A percentile compares a stretch with the other conserved stretches of the same genome.
phyloP scores from a whole-genome alignment of 1,284 basidiomycete species.

The Puccinia coronata region DNA sequence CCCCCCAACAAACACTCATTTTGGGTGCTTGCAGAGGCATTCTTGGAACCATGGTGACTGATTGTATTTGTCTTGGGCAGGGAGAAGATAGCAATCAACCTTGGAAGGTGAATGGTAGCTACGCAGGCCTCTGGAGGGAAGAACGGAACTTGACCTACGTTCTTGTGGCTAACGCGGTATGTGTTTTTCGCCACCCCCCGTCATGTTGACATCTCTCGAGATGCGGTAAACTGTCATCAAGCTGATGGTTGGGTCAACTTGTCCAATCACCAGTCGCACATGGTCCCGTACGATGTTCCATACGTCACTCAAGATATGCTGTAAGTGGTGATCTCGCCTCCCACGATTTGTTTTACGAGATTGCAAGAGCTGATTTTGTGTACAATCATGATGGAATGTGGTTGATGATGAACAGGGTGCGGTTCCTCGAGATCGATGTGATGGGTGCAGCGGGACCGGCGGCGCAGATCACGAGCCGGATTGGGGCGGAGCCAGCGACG shows the following conservation, averaged over 20 bases:
- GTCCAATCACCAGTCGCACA: conserved; percentile 53
- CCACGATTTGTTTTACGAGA: not conserved
- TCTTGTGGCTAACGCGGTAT: conserved; percentile 40
- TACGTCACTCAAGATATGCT: conserved; percentile 95
- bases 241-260: not conserved
- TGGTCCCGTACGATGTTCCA: conserved; percentile 84
- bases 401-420: conserved; percentile 60
- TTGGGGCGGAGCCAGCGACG: conserved; percentile 71
- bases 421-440: conserved; percentile 89
- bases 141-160: conserved; percentile 84
- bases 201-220: not conserved
- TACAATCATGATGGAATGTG: not conserved
- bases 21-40: not conserved
- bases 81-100: conserved; percentile 66
- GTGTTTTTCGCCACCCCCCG: not conserved
- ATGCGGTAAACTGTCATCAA: not conserved
- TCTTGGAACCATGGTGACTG: not conserved
- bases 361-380: not conserved
- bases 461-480: conserved; percentile 71
- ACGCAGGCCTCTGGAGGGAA: conserved; percentile 86
- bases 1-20: not conserved
- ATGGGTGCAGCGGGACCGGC: conserved; percentile 71
- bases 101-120: conserved; percentile 76
- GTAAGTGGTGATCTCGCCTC: conserved; percentile 53
- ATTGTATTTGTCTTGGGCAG: conserved; percentile 63